Base-by-base conservation (phyloP, 768 basidiomycete genomes). In the Agrocybe chaxingu region DNA sequence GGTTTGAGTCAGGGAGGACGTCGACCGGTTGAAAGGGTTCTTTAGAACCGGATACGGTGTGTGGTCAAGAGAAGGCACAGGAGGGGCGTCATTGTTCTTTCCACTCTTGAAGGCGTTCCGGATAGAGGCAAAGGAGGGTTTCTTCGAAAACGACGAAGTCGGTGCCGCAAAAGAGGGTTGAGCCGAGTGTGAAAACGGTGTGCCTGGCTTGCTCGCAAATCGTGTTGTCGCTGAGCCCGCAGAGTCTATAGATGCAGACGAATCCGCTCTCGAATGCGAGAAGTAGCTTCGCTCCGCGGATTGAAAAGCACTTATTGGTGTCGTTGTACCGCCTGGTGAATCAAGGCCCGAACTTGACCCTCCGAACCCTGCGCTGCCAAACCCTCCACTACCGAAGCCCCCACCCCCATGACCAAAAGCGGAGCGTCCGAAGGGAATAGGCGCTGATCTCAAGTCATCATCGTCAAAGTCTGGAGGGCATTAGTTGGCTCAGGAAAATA, bases 71-170 rank as follows among this genome's bases (percentile, higher is more conserved):
- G 73, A 70, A 10, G 89, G 91, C 47, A 92, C 72, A n/a, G 89
- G 89, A 18, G 90, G 91, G 5, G 84, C 71, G n/a, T 85, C 81
- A 44, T 65, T 72, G 47, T 67, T 74, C 60, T 78, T 89, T 48
- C 76, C 75, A 40, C 78, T 80, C 66, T 89, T 92, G 77, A 93
- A 92, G 3, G 90, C 89, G 62, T 91, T 91, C 36, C 89, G 83
- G 52, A 93, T 82, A 11, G 89, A 92, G 2, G 90, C 90, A 52
- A 93, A 92, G 0, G 90, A 92, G 2, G 87, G 66, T 59, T 93
- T 93, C 71, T 89, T 90, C 38, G 81, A 72, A 61, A 90, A 87
- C 1, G 81, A 73, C n/a, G 81, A 66, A 36, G 68, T 67, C 1
- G 80, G 73, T 0, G 77, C 78, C 29, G 80, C 78, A 37, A 89